Conservation (phyloP, 257 asterid species). For the Fraxinus cuspidata region DNA sequence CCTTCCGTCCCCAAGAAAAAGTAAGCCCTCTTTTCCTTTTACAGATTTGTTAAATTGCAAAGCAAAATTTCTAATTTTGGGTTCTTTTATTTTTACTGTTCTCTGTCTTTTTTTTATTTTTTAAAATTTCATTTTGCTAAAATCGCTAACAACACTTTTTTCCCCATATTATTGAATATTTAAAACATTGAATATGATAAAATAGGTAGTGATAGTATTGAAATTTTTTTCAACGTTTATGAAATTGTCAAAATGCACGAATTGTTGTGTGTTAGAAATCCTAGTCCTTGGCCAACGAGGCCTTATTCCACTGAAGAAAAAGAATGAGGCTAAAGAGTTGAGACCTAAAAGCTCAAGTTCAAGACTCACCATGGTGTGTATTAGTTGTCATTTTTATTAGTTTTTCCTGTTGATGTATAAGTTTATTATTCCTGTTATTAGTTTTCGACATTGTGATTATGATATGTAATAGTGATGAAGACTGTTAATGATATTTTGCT, state of each 20-base stretch:
- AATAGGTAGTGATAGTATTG: neutral
- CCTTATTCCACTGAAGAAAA: neutral
- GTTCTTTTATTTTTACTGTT: neutral
- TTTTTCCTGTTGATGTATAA: too few species aligned
- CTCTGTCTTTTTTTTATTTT: too few species aligned
- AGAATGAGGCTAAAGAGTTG: neutral
- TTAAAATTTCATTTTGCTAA: neutral
- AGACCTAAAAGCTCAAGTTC: neutral
- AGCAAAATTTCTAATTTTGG: neutral
- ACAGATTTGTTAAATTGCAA: neutral
- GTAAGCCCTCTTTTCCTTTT: slow-evolving; percentile 35
- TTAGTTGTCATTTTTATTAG: too few species aligned
- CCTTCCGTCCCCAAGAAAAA: slow-evolving; percentile 48
- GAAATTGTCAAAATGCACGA: neutral
- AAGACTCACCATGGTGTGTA: neutral
- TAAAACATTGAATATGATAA: neutral
- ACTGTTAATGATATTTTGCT: neutral
- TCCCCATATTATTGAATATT: neutral
- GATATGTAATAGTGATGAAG: neutral
- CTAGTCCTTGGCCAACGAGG: neutral
- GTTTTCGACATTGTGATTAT: neutral
- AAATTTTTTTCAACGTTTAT: neutral
- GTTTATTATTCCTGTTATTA: neutral
- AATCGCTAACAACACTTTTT: neutral
- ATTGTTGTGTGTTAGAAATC: neutral